Conservation (phyloP, 495 filamentous ascomycete species). For the Xylaria longipes region DNA sequence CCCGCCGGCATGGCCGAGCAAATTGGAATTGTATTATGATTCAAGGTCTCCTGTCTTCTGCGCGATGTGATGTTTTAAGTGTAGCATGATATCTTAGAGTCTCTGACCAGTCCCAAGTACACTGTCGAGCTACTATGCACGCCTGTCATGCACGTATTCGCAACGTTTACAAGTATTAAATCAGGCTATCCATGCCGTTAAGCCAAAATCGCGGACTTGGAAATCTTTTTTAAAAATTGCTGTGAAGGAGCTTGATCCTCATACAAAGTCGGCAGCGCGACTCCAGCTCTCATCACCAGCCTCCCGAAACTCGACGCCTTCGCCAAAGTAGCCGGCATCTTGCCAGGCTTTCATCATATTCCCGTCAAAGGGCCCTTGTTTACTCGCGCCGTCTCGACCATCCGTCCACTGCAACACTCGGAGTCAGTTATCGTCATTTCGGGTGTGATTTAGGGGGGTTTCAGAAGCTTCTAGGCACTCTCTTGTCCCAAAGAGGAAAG, state of each 20-base stretch:
- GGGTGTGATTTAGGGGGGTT: no score
- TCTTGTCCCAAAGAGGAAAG: no score
- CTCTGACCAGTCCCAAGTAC: not conserved
- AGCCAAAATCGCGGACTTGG: not conserved
- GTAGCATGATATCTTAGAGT: not conserved
- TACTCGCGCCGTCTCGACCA: slow-evolving; percentile 77
- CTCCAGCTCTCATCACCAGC: slow-evolving; percentile 70
- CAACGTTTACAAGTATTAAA: not conserved
- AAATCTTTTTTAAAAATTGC: not conserved
- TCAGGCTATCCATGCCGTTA: not conserved
- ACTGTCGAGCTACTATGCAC: not conserved
- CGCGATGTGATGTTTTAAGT: not conserved
- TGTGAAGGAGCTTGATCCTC: not conserved
- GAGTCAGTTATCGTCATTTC: no score
- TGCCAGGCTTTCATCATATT: slow-evolving; percentile 87
- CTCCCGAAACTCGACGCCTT: slow-evolving; percentile 85
- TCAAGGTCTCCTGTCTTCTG: not conserved
- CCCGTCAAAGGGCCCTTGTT: slow-evolving; percentile 87
- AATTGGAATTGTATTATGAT: slow-evolving; percentile 28
- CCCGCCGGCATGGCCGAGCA: slow-evolving; percentile 44
- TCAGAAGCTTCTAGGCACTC: no score
- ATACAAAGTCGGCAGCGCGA: slow-evolving; percentile 63
- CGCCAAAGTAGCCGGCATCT: slow-evolving; percentile 89
- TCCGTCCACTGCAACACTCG: slow-evolving; percentile 93
- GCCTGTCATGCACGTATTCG: not conserved